Base-by-base conservation (phyloP, 2,329 filamentous ascomycete genomes). In the Fusarium phyllophilum region DNA sequence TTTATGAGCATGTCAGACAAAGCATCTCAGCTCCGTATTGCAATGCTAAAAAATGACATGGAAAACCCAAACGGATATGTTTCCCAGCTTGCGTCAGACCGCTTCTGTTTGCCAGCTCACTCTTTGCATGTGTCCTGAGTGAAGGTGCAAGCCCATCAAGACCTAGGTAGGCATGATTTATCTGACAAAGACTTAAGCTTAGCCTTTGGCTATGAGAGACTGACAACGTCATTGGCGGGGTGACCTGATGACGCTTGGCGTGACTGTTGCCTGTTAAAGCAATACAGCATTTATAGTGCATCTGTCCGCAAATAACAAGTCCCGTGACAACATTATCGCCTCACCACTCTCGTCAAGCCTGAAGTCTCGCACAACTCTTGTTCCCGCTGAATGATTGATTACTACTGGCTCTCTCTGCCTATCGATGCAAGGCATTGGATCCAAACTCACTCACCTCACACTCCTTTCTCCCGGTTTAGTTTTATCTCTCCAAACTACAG, bases 201-300 rank as follows among this genome's bases (percentile, higher is more conserved):
- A 55, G 55, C 46, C 45, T 57, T 62, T 42, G 38, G 41, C 34
- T 52, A 57, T 68, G 62, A 67, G 51, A 75, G 65, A 65, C 68
- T 39, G 45, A 70, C 65, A 79, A 78, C 77, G 77, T 79, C 77
- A 79, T 79, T 79, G 77, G 77, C 75, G 77, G 77, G 77, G 77
- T 77, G 77, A 77, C 69, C 66, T 52, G 72, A 75, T 75, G 72
- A 75, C 72, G 72, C 61, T 69, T 58, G 24, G 24, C 41, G 64
- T 60, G 49, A 46, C 39, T 70, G 41, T n/a, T 41, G 36, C 15
- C 22, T 14, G 72, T 60, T 75, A 75, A 60, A 46, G 22, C 5
- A 31, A 38, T 73, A 75, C 72, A 24, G 18, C 8, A 6, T 29
- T 29, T 13, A 8, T 18, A 18, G 12, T 13, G 20, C 0, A 10